Evolutionary conservation across 805 yeast genomes (phyloP), one percentile per base, ranked within the genome.

Genomic region (Hanseniaspora nectarophila): DNA sequence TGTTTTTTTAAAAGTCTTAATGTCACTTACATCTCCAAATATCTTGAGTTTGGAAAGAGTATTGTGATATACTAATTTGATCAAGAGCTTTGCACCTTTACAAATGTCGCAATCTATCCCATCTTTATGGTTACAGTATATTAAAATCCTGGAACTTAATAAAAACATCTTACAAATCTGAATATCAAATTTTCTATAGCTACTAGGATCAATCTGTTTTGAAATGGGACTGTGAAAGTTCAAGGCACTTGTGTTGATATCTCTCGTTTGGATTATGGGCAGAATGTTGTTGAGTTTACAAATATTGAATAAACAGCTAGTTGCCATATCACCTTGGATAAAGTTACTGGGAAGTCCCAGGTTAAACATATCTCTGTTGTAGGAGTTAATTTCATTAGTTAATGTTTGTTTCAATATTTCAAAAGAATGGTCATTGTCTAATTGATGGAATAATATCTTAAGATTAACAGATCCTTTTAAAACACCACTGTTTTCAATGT

Each of bases 121-220:
- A 23, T 59, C 10, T 43, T 55, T n/a, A 57, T 61, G 57, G 55
- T 79, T 72, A 56, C 87, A 76, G 63, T 88, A 90, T n/a, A 89
- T 77, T 5, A 86, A 69, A 47, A 87, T 76, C 61, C 85, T 94
- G 0, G 92, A 74, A 9, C 87, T 71, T 26, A 78, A 71, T 32
- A 92, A 83, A 55, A 82, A 38, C 55, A 59, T 69, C 61, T 87
- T 88, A n/a, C 87, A 75, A 18, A 80, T 83, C 66, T 90, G 97
- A 53, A 84, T 78, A 61, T 85, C 87, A 65, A 88, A 89, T 61
- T 89, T 85, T 56, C 97, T 74, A 51, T 88, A 72, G 3, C 86
- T 78, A 5, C 85, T 80, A 4, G 95, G 92, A 40, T 74, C 70
- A 2, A 23, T 8, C 5, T 38, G 43, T 34, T 33, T 20, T 28